phyloP scores from a whole-genome alignment of 495 filamentous ascomycete genomes.

The Aspergillus taichungensis region DNA sequence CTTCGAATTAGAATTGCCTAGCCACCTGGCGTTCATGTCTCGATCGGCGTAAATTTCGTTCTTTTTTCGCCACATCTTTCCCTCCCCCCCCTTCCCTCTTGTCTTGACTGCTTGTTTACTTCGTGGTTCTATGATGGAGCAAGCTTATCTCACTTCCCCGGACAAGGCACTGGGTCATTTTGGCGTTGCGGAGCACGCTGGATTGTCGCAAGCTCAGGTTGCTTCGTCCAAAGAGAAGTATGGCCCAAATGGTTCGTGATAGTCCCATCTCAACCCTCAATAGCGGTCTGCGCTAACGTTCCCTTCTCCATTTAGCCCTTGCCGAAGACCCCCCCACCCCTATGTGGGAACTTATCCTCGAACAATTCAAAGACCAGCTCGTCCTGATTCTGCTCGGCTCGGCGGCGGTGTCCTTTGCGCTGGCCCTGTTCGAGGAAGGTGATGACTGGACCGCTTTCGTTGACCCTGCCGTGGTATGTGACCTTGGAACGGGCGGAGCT shows the following conservation, averaged over 20 bases:
- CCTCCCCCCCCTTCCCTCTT: not conserved
- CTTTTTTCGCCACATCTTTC: constrained; percentile 6
- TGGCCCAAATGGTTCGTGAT: constrained; percentile 73
- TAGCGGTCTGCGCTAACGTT: not conserved
- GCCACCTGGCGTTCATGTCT: constrained; percentile 24
- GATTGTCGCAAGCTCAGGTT: constrained; percentile 67
- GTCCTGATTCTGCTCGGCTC: constrained; percentile 92
- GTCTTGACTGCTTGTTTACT: constrained; percentile 6
- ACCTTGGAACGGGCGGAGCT: not conserved
- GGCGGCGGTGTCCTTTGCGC: constrained; percentile 85
- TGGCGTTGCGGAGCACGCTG: constrained; percentile 53
- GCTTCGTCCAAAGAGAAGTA: constrained; percentile 51
- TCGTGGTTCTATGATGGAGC: constrained; percentile 54
- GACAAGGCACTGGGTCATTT: constrained; percentile 66
- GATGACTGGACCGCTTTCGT: constrained; percentile 98
- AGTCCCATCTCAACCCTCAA: not conserved
- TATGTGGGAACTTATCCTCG: constrained; percentile 88
- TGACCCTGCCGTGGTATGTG: constrained; percentile 81
- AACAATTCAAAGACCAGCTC: constrained; percentile 99
- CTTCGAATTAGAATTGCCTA: constrained; percentile 2
- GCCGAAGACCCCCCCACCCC: constrained; percentile 97
- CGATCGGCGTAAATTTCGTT: constrained; percentile 5
- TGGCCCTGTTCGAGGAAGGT: constrained; percentile 88
- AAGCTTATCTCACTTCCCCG: constrained; percentile 61
- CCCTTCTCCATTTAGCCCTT: constrained; percentile 50